phyloP scores from a whole-genome alignment of 306 rosid genomes.

The Cucumis melo region DNA sequence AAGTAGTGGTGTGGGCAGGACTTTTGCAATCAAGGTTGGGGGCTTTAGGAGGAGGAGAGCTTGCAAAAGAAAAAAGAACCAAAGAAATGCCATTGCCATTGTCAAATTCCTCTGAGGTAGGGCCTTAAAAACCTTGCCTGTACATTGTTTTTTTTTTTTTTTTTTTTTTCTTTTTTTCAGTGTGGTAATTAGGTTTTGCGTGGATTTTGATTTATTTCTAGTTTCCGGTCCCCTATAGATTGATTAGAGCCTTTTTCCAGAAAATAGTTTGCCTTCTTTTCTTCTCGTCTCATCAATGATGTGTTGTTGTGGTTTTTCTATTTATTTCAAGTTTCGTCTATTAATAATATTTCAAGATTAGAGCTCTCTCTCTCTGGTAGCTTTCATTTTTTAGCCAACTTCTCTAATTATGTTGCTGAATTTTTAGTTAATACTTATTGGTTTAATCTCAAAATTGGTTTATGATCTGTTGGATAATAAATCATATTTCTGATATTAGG shows the following conservation, averaged over 20 bases:
- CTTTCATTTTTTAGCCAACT: too few relatives aligned
- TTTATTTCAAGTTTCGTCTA: not conserved
- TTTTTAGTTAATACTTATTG: too few relatives aligned
- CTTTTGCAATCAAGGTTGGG: not conserved
- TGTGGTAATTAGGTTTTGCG: not conserved
- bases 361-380: not conserved
- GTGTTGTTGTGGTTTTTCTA: not conserved
- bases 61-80: not conserved
- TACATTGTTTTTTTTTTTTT: not conserved
- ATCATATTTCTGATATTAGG: too few relatives aligned
- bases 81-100: not conserved
- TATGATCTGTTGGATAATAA: too few relatives aligned
- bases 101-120: not conserved
- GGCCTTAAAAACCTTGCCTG: not conserved
- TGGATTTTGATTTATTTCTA: not conserved
- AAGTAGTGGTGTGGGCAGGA: not conserved
- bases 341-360: not conserved
- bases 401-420: too few relatives aligned
- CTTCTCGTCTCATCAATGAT: not conserved
- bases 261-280: not conserved
- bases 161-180: too few relatives aligned
- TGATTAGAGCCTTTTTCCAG: not conserved
- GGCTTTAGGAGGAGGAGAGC: too few relatives aligned
- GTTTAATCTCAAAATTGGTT: too few relatives aligned
- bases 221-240: not conserved